Evolutionary conservation across 2,329 filamentous ascomycete genomes (phyloP).

Genomic region (Diaporthe sp.): DNA sequence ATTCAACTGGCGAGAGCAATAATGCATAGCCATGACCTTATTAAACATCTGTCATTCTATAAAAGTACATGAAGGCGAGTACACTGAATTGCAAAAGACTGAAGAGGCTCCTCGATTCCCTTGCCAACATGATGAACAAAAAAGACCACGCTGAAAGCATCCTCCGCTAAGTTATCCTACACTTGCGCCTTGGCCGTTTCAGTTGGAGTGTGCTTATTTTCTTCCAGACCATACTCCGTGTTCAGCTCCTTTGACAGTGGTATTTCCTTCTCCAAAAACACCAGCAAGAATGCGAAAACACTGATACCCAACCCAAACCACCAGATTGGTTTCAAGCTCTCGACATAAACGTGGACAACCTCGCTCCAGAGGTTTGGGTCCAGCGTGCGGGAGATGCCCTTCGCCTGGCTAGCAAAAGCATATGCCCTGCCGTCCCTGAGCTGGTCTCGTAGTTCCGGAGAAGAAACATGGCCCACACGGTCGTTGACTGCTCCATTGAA

Average conservation of each 20-base stretch:
- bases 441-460: not conserved
- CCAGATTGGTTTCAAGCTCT: not conserved
- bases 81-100: too few species aligned
- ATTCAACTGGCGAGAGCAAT: too few species aligned
- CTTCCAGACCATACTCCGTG: too few species aligned
- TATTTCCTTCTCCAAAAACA: too few species aligned
- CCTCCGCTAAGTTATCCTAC: too few species aligned
- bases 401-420: not conserved
- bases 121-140: too few species aligned
- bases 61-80: too few species aligned
- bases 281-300: not conserved
- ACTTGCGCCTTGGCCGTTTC: too few species aligned
- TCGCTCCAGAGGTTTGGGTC: not conserved
- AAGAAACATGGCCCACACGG: not conserved
- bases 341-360: not conserved
- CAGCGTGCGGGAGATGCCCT: not conserved
- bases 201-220: not conserved
- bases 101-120: too few species aligned
- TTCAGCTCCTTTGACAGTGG: not conserved
- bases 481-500: constrained; percentile 44
- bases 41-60: too few species aligned
- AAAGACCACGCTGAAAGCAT: too few species aligned
- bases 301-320: not conserved
- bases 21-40: accelerated
- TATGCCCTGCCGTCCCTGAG: not conserved